Base-by-base conservation (phyloP, 1,284 basidiomycete genomes). In the Omphalotus olearius region DNA sequence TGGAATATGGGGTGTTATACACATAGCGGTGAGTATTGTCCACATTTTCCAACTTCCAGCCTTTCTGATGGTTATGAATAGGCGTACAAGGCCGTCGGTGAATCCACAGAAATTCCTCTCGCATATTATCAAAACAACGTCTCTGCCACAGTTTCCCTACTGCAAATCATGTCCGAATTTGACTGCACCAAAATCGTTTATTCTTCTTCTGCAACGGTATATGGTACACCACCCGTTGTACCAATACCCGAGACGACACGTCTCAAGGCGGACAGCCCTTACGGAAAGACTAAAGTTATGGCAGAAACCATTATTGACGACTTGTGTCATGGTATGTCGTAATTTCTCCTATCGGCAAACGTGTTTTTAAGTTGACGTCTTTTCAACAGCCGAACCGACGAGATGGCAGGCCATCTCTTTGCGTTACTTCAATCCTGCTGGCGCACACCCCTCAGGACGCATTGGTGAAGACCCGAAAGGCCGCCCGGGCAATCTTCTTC, bases 181-280 rank as follows among this genome's bases (percentile, higher is more conserved):
- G 84, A 86, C 53, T 91, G 88, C 73, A 79, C 80, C 55, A 82
- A 91, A 54, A 76, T 99, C 57, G 95, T 99, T 56, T 99, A 98
- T 75, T 98, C 94, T 1, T 98, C 95, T 10, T 97, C 93, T 20
- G 97, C 97, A 1, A 99, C 97, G n/a, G 97, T 99, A 33, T 99
- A 99, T 67, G 97, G 97, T 55, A 94, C 86, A 2, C 97, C 97
- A 6, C 86, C 91, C 43, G 74, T 75, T 52, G 92, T 99, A 53
- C 97, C 97, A 44, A 99, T 99, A 59, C 93, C 94, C 17, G 97
- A 99, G 71, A 82, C 87, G 2, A 94, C 93, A 5, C 87, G 90
- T 10, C 71, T 99, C 55, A 73, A 89, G 64, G 92, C 96, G 2
- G 88, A 95, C 67, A 96, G 92, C 59, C 90, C 91, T 16, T 99